phyloP scores from a whole-genome alignment of 2,329 filamentous ascomycete species.

The Drechmeria coniospora region DNA sequence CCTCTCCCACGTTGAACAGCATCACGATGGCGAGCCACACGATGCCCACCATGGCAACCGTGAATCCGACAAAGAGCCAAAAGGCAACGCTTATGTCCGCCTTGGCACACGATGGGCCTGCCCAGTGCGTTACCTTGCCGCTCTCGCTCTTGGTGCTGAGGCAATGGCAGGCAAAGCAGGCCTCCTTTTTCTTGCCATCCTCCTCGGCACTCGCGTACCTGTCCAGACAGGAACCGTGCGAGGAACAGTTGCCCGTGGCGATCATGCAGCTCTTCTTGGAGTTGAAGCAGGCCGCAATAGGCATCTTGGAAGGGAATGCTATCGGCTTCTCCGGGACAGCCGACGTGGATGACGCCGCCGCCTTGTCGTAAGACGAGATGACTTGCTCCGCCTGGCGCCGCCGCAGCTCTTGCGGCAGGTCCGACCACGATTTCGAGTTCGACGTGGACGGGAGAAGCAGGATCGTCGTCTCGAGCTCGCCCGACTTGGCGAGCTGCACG shows the following conservation, averaged over 20 bases:
- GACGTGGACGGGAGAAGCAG: slow-evolving; percentile 37
- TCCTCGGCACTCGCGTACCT: slow-evolving; percentile 39
- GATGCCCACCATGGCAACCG: slow-evolving; percentile 51
- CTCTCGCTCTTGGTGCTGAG: slow-evolving; percentile 39
- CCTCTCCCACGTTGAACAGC: slow-evolving; percentile 69
- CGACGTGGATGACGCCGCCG: slow-evolving; percentile 9
- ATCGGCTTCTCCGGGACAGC: slow-evolving; percentile 10
- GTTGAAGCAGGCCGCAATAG: slow-evolving; percentile 60
- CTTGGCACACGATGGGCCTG: slow-evolving; percentile 78
- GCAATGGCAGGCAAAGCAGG: slow-evolving; percentile 73
- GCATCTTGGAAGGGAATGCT: slow-evolving; percentile 20
- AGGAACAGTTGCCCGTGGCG: slow-evolving; percentile 64
- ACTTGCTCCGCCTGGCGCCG: slow-evolving; percentile 33
- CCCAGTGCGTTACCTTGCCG: slow-evolving; percentile 59
- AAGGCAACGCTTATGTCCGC: slow-evolving; percentile 78
- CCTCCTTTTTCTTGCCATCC: slow-evolving; percentile 21
- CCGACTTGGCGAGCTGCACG: slow-evolving; percentile 26
- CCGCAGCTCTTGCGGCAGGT: slow-evolving; percentile 26
- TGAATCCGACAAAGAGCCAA: slow-evolving; percentile 69
- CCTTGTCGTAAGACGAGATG: slow-evolving; percentile 21
- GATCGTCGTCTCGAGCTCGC: slow-evolving; percentile 40
- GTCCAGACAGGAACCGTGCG: slow-evolving; percentile 62
- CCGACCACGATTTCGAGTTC: slow-evolving; percentile 24
- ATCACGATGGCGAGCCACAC: slow-evolving; percentile 59
- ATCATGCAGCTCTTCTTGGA: slow-evolving; percentile 52